These are phyloP conservation scores for Penicillium italicum DNA, from an alignment of 2,329 filamentous ascomycete genomes.

Conservation along the genomic window DNA sequence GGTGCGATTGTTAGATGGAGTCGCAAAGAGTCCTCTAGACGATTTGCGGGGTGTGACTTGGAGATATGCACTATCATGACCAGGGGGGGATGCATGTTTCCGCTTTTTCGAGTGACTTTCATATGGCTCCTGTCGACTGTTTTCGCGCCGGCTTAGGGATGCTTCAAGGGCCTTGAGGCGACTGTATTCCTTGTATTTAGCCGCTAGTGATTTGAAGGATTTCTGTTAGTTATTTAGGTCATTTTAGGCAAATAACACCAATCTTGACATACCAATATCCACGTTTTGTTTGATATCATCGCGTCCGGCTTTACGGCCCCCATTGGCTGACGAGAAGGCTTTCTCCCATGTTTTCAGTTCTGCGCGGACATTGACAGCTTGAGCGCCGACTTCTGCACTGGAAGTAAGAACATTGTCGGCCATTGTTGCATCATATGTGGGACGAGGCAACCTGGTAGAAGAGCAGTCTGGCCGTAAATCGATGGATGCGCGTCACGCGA, in stretches of 20 bases:
- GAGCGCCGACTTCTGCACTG: constrained; percentile 24
- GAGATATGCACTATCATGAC: constrained; percentile 14
- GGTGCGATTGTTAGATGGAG: constrained; percentile 29
- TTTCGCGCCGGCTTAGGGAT: constrained; percentile 20
- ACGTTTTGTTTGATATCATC: constrained; percentile 48
- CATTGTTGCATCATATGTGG: constrained; percentile 27
- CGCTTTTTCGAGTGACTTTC: constrained; percentile 30
- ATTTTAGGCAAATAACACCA: not conserved
- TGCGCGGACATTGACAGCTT: constrained; percentile 37
- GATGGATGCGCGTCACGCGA: constrained; percentile 17
- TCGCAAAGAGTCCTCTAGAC: constrained; percentile 29
- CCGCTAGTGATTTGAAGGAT: constrained; percentile 26
- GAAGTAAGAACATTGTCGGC: constrained; percentile 20
- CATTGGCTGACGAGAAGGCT: constrained; percentile 42
- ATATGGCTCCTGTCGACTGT: constrained; percentile 16
- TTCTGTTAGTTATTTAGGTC: not conserved
- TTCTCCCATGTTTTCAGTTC: constrained; percentile 50
- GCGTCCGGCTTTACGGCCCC: constrained; percentile 44
- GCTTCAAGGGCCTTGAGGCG: constrained; percentile 39
- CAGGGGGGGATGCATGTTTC: constrained; percentile 31
- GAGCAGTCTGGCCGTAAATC: constrained; percentile 3
- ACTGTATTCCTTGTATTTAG: constrained; percentile 49
- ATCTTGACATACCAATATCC: constrained; percentile 40
- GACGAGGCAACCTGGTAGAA: not conserved
- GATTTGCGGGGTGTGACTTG: constrained; percentile 38